phyloP scores from a whole-genome alignment of 1,284 basidiomycete species.

The Leccinum subfulvum region DNA sequence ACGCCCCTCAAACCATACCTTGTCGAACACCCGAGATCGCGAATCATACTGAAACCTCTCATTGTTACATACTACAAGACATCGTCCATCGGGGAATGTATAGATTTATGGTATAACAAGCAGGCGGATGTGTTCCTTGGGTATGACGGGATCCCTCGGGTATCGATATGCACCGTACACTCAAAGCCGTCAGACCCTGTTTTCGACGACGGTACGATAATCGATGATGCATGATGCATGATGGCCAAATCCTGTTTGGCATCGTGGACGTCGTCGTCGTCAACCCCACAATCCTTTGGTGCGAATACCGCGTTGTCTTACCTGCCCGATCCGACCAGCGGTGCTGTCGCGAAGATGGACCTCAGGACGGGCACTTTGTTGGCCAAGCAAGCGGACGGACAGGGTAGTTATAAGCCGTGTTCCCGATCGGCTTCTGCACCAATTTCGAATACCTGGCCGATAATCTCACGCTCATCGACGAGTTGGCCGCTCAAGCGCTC shows the following conservation, averaged over 20 bases:
- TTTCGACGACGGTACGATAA: conserved; percentile 91
- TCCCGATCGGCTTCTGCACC: conserved; percentile 76
- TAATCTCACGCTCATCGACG: conserved; percentile 56
- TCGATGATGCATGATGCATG: conserved; percentile 76
- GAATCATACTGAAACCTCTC: no score
- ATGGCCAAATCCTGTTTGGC: conserved; percentile 94
- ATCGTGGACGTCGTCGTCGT: conserved; percentile 62
- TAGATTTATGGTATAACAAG: no score
- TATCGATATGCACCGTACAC: conserved; percentile 86
- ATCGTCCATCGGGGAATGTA: no score
- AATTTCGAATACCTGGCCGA: conserved; percentile 59
- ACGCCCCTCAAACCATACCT: neutral
- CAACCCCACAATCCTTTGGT: conserved; percentile 43
- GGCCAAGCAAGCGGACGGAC: conserved; percentile 51
- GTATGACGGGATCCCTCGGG: conserved; percentile 68
- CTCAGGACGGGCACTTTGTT: conserved; percentile 64
- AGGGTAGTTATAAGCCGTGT: conserved; percentile 51
- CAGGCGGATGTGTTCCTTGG: no score
- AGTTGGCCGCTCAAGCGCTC: conserved; percentile 58
- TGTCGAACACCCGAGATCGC: no score
- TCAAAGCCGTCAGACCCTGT: conserved; percentile 81
- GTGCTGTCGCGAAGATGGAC: conserved; percentile 68
- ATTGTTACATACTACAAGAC: no score
- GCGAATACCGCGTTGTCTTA: conserved; percentile 50
- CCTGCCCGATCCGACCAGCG: conserved; percentile 52